Conservation (phyloP, 495 filamentous ascomycete species). For the Neurospora terricola region DNA sequence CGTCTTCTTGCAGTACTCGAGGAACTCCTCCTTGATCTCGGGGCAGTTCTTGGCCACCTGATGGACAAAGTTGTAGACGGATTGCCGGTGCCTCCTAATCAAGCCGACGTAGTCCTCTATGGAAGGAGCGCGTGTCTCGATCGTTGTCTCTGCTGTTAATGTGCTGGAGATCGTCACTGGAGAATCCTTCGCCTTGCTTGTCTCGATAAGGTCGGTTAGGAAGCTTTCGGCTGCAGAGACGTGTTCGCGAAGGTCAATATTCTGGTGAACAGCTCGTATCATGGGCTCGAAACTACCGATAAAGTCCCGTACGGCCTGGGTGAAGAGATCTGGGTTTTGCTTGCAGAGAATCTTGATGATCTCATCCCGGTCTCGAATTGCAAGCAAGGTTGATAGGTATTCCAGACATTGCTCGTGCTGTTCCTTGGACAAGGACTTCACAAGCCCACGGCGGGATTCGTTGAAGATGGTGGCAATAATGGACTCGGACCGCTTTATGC, state of each 20-base stretch:
- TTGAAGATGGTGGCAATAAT: constrained; percentile 44
- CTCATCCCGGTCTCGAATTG: constrained; percentile 51
- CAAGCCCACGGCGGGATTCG: constrained; percentile 14
- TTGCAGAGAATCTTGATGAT: constrained; percentile 48
- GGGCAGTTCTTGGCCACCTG: constrained; percentile 52
- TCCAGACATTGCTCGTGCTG: constrained; percentile 48
- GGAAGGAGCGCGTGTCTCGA: constrained; percentile 28
- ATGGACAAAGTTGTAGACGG: constrained; percentile 52
- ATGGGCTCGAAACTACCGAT: constrained; percentile 55
- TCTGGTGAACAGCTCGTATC: constrained; percentile 52
- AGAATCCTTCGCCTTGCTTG: constrained; percentile 25
- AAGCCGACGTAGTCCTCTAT: constrained; percentile 54
- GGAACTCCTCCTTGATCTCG: constrained; percentile 42
- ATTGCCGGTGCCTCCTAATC: constrained; percentile 41
- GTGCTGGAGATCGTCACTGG: background rate
- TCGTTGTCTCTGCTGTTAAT: background rate
- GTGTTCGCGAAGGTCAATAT: constrained; percentile 51
- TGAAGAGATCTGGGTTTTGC: constrained; percentile 49
- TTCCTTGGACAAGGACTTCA: constrained; percentile 29
- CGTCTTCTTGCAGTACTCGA: constrained; percentile 23
- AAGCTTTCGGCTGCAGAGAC: constrained; percentile 48
- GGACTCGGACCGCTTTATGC: constrained; percentile 26
- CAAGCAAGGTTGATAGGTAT: constrained; percentile 47
- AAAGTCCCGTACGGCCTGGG: constrained; percentile 43
- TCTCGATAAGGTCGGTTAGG: constrained; percentile 48